Base-by-base conservation (phyloP, 805 yeast genomes). In the Saturnispora hagleri region DNA sequence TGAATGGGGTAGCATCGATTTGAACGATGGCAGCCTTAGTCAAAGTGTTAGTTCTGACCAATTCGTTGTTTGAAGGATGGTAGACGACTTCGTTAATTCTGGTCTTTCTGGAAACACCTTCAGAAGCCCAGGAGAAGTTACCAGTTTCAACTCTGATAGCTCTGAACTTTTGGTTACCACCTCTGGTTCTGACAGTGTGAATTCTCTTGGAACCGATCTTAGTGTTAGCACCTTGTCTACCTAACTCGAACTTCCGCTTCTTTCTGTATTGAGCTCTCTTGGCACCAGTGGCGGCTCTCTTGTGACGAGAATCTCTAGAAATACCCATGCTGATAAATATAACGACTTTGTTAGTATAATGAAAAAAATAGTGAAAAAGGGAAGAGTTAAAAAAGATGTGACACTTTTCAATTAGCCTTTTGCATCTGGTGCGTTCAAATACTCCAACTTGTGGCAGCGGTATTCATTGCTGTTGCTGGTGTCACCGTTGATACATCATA, bases 281-380 rank as follows among this genome's bases (percentile, higher is more conserved):
- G 75, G 99, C 99, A 86, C 99, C 99, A 73, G 99, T 90, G 77
- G 95, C 96, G 70, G 97, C 79, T 80, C 99, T 95, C 88, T 91
- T 91, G 90, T 93, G 99, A 81, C 97, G 97, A 77, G 99, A 91
- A 84, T 93, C 98, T 84, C 99, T 91, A 79, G 98, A 89, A 86
- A 91, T 91, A 90, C 99, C 98, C 99, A 91, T 91, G 76, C 52
- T 53, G 9, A 12, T 31, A 31, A 10, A 31, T 31, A 31, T 31
- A 13, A 20, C 20, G n/a, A 26, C 28, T 13, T 31, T 31, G 34
- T 31, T 31, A 31, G 34, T 31, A 55, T 28, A 47, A 33, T 49
- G 17, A 41, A n/a, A 38, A 34, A 35, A 27, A 51, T 53, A 47
- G 51, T 50, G 50, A 42, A 20, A 33, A 8, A 17, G 8, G 24